phyloP scores from a whole-genome alignment of 192 early-diverging fungal genomes.

The Mortierella antarctica region DNA sequence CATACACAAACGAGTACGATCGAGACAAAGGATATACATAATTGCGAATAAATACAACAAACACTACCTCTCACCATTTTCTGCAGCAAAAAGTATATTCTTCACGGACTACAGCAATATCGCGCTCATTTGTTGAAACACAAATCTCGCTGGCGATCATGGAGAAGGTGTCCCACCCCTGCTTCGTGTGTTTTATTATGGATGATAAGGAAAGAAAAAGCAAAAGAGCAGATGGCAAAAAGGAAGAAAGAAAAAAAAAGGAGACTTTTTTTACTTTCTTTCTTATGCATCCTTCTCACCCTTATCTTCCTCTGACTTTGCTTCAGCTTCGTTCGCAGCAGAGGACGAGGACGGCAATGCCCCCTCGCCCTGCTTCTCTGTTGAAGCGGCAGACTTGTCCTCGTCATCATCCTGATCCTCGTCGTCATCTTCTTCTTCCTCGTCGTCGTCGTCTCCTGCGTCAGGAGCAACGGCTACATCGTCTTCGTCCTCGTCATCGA shows the following conservation, averaged over 20 bases:
- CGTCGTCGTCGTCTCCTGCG: conserved; percentile 29
- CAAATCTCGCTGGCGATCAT: too few species aligned
- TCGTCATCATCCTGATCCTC: conserved; percentile 31
- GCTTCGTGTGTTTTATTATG: too few species aligned
- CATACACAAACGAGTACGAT: too few species aligned
- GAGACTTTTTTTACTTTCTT: background rate
- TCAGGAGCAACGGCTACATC: conserved; percentile 27
- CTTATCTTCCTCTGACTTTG: background rate
- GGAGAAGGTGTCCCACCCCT: too few species aligned
- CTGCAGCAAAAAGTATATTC: too few species aligned
- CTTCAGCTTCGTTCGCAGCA: background rate
- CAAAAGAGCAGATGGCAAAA: background rate
- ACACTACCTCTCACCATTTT: too few species aligned
- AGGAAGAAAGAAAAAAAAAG: background rate
- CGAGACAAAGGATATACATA: too few species aligned
- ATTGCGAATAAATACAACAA: too few species aligned
- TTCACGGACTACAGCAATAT: too few species aligned
- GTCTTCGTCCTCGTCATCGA: conserved; percentile 55
- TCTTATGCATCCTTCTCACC: background rate
- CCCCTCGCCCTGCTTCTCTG: background rate
- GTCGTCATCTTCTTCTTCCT: conserved; percentile 39
- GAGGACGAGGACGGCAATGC: background rate
- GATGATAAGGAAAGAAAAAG: background rate
- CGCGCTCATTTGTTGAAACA: too few species aligned
- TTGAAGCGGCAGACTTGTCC: background rate